Evolutionary conservation across 768 basidiomycete species (phyloP).

Genomic region (Phlebiopsis gigantea): DNA sequence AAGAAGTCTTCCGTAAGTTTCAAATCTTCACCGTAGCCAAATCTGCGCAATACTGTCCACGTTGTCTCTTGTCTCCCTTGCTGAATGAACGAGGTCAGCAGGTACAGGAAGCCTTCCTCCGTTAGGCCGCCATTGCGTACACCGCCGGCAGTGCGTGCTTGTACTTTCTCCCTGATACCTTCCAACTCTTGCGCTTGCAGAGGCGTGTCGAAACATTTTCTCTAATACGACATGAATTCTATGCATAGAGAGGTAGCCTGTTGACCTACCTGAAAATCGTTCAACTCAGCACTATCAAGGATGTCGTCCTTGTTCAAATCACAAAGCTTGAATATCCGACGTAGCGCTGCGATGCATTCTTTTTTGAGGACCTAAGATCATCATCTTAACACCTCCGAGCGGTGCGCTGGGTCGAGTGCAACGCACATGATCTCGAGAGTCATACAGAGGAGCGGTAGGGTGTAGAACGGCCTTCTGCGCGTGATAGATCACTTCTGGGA

Average conservation of each 20-base stretch:
- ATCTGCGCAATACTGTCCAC: slow-evolving; percentile 92
- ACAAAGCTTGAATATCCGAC: slow-evolving; percentile 94
- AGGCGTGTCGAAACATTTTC: slow-evolving; percentile 94
- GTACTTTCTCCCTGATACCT: slow-evolving; percentile 92
- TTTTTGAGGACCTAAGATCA: slow-evolving; percentile 85
- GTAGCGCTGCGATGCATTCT: slow-evolving; percentile 80
- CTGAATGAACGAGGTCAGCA: slow-evolving; percentile 97
- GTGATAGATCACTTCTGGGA: slow-evolving; percentile 97
- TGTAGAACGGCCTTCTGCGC: slow-evolving; percentile 97
- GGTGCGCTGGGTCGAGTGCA: slow-evolving; percentile 4
- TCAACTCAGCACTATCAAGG: slow-evolving; percentile 84
- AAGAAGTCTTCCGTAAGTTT: slow-evolving; percentile 85
- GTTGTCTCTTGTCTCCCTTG: slow-evolving; percentile 94
- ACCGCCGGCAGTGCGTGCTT: slow-evolving; percentile 68
- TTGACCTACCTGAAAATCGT: slow-evolving; percentile 84
- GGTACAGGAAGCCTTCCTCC: slow-evolving; percentile 87
- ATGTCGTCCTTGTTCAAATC: slow-evolving; percentile 93
- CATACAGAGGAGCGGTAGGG: slow-evolving; percentile 94
- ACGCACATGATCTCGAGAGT: slow-evolving; percentile 89
- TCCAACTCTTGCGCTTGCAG: slow-evolving; percentile 90
- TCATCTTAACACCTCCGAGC: neutral
- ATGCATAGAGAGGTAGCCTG: neutral
- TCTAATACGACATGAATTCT: slow-evolving; percentile 34
- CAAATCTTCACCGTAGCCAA: slow-evolving; percentile 95
- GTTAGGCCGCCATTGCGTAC: slow-evolving; percentile 81